phyloP scores from a whole-genome alignment of 768 basidiomycete species.

The Xanthoconium stramineum region DNA sequence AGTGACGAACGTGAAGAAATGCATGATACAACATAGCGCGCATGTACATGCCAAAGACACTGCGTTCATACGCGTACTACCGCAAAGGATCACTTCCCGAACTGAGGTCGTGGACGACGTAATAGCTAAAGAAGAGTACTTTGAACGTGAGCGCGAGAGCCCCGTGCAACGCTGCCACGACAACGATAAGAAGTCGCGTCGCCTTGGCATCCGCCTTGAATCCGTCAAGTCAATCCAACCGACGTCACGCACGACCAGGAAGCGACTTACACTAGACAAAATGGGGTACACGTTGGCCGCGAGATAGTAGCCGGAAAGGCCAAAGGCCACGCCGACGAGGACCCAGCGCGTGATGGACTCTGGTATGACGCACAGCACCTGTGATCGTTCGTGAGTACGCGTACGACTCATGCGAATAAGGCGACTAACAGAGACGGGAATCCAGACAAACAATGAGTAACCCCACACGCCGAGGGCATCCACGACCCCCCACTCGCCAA shows the following conservation, averaged over 20 bases:
- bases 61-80: constrained; percentile 7
- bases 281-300: constrained; percentile 85
- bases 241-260: neutral
- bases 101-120: constrained; percentile 41
- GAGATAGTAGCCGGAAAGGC: constrained; percentile 86
- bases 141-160: constrained; percentile 85
- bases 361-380: constrained; percentile 87
- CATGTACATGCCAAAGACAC: neutral
- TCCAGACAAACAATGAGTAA: constrained; percentile 83
- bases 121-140: constrained; percentile 61
- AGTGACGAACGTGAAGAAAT: neutral
- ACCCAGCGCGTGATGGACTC: constrained; percentile 80
- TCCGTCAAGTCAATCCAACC: neutral
- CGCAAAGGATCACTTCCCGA: constrained; percentile 16
- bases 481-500: constrained; percentile 85
- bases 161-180: constrained; percentile 72
- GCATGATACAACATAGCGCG: neutral
- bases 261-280: constrained; percentile 65
- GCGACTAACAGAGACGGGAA: constrained; percentile 71
- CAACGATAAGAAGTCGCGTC: constrained; percentile 76
- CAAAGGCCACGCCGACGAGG: constrained; percentile 68
- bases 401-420: neutral
- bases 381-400: constrained; percentile 1
- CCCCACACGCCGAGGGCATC: constrained; percentile 83
- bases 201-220: constrained; percentile 81